A percentile compares a stretch with the other conserved stretches of the same genome.
phyloP scores from a whole-genome alignment of 1,284 basidiomycete genomes.

The Fomitopsis schrenkii region DNA sequence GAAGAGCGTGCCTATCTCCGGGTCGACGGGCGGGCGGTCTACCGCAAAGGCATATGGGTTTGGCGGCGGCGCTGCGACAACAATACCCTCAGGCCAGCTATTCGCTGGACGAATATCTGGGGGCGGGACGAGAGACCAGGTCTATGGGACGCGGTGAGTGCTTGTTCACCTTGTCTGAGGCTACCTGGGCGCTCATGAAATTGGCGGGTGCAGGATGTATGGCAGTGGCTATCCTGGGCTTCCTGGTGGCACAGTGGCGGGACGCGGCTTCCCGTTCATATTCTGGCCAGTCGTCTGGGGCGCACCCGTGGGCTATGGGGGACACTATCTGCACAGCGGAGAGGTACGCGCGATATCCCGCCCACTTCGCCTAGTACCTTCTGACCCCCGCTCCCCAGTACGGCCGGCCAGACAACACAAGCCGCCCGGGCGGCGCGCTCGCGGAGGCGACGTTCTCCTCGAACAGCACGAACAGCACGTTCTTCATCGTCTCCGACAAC shows the following conservation, averaged over 20 bases:
- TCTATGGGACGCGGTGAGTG: conserved; percentile 39
- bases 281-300: conserved; percentile 62
- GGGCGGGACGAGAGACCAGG: conserved; percentile 34
- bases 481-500: conserved; percentile 57
- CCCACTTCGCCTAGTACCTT: not conserved
- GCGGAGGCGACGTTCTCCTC: conserved; percentile 48
- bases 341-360: conserved; percentile 28
- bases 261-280: conserved; percentile 48
- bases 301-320: conserved; percentile 27
- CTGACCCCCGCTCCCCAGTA: conserved; percentile 38
- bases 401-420: conserved; percentile 45
- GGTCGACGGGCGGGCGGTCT: conserved; percentile 22
- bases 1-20: conserved; percentile 25
- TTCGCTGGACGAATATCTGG: conserved; percentile 41
- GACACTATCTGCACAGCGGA: conserved; percentile 38
- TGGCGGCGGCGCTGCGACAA: conserved; percentile 30
- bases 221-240: conserved; percentile 57
- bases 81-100: conserved; percentile 36
- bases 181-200: not conserved
- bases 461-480: conserved; percentile 40
- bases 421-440: conserved; percentile 56
- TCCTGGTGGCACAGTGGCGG: conserved; percentile 37
- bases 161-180: conserved; percentile 2
- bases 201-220: conserved; percentile 36
- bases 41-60: conserved; percentile 32